A percentile compares a stretch with the other conserved stretches of the same genome.
These are phyloP conservation scores for Podospora appendiculata DNA, from an alignment of 495 filamentous ascomycete species.

Conservation along the genomic window DNA sequence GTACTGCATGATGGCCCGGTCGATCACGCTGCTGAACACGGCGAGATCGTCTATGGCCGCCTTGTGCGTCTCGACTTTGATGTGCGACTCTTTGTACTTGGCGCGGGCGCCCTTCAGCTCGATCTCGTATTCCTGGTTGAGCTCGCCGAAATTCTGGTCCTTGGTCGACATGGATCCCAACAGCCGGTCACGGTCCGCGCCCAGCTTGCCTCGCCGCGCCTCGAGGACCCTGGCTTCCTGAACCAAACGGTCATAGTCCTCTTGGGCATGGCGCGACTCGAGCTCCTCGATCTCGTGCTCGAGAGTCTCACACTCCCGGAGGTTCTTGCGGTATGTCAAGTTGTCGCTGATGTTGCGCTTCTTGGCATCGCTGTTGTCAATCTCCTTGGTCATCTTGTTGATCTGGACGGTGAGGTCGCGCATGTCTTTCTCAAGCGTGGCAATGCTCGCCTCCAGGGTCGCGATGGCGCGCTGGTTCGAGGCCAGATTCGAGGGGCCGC, in stretches of 20 bases:
- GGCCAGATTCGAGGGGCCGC: conserved; percentile 64
- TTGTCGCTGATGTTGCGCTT: conserved; percentile 83
- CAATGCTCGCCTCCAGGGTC: conserved; percentile 55
- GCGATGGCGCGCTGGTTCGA: conserved; percentile 63
- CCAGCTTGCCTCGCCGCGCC: conserved; percentile 50
- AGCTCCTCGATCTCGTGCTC: conserved; percentile 65
- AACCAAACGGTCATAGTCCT: conserved; percentile 68
- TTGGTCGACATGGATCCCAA: conserved; percentile 71
- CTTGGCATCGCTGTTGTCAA: conserved; percentile 68
- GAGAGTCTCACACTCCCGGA: conserved; percentile 58
- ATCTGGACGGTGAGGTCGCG: conserved; percentile 54
- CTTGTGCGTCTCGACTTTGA: conserved; percentile 88
- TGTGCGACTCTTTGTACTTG: conserved; percentile 80
- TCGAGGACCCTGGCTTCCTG: conserved; percentile 58
- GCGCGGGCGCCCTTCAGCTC: conserved; percentile 79
- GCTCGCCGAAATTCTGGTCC: conserved; percentile 63
- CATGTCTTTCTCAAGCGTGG: conserved; percentile 58
- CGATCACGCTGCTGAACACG: conserved; percentile 70
- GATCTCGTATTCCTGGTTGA: conserved; percentile 69
- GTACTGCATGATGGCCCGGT: conserved; percentile 95
- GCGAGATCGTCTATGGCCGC: conserved; percentile 85
- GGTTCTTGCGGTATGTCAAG: conserved; percentile 68
- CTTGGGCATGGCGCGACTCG: conserved; percentile 70
- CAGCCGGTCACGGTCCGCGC: conserved; percentile 41
- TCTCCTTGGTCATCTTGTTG: conserved; percentile 70